Evolutionary conservation across 106 monocot species (phyloP), one percentile per base, ranked within the genome.

Genomic region (Apostasia shenzhenica): DNA sequence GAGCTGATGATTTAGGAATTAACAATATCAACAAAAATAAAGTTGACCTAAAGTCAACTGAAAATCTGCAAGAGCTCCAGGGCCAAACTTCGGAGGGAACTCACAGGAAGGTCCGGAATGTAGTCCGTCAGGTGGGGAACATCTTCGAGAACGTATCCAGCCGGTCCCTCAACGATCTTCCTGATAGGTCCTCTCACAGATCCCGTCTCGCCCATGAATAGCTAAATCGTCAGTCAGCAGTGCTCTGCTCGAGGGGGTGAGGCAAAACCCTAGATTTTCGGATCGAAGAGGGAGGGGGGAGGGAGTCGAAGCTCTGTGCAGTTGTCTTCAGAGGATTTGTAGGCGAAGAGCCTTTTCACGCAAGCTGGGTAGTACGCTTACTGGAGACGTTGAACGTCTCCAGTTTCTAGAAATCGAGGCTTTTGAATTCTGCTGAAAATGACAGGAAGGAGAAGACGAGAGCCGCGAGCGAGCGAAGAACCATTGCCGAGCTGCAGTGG

Each of bases 51-150:
- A 26, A 26, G 26, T 26, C 26, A 26, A 26, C 26, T 26, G 26
- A 26, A 26, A 26, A 26, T 26, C 26, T 26, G 26, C 26, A 26
- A 26, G 26, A 26, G 26, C 26, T 26, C 26, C 26, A 26, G 26
- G 26, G 26, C 26, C 26, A 26, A 26, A 26, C 26, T 26, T 40
- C 59, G 2, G 41, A 59, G 3, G 37, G 46, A 57, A 45, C 64
- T 70, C 50, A 80, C 80, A 43, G 74, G 74, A n/a, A 75, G 62
- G 59, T 71, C 70, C 2, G 57, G 63, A 43, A 80, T 63, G 48
- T 80, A 80, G 55, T 80, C 80, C 13, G 63, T 70, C 41, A 80
- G 44, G 48, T 80, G 80, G 6, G 80, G 80, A 11, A 80, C 80
- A 44, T 80, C 80, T 58, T 80, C 80, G 4, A 80, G 74, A 12